Evolutionary conservation across 352 stramenopile species (phyloP).

Genomic region (Phytophthora vignae): DNA sequence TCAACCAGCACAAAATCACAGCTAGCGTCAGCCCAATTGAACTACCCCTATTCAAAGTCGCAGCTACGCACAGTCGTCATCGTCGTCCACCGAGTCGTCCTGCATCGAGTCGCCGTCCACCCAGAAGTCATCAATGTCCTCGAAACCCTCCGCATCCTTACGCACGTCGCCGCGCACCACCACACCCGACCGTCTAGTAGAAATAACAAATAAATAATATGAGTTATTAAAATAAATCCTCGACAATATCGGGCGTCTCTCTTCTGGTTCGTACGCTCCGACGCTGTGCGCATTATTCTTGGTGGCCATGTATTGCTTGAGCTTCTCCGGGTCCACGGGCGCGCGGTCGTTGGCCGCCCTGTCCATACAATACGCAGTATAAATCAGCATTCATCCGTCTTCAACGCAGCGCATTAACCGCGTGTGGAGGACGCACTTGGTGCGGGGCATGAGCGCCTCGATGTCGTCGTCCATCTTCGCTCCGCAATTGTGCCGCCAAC

Average conservation of each 20-base stretch:
- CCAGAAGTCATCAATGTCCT: conserved; percentile 91
- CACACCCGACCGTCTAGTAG: conserved; percentile 54
- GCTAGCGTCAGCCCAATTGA: conserved; percentile 11
- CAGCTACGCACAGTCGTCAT: conserved; percentile 37
- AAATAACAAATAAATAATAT: conserved; percentile 5
- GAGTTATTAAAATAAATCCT: conserved; percentile 4
- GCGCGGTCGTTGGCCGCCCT: conserved; percentile 56
- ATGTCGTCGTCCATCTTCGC: conserved; percentile 57
- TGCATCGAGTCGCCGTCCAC: conserved; percentile 64
- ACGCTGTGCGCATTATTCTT: conserved; percentile 45
- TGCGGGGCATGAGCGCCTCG: conserved; percentile 75
- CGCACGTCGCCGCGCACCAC: conserved; percentile 73
- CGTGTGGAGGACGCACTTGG: conserved; percentile 46
- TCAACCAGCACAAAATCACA: conserved; percentile 5
- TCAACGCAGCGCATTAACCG: background rate
- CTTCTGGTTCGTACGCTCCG: conserved; percentile 28
- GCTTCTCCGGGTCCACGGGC: conserved; percentile 53
- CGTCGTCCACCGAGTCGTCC: conserved; percentile 45
- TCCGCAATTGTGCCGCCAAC: background rate
- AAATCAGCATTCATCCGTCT: background rate
- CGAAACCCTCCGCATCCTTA: conserved; percentile 82
- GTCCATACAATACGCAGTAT: background rate
- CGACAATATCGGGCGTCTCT: background rate
- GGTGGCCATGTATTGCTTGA: conserved; percentile 72
- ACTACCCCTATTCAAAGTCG: background rate